Conservation (phyloP, 768 basidiomycete species). For the Mycena chlorophos region DNA sequence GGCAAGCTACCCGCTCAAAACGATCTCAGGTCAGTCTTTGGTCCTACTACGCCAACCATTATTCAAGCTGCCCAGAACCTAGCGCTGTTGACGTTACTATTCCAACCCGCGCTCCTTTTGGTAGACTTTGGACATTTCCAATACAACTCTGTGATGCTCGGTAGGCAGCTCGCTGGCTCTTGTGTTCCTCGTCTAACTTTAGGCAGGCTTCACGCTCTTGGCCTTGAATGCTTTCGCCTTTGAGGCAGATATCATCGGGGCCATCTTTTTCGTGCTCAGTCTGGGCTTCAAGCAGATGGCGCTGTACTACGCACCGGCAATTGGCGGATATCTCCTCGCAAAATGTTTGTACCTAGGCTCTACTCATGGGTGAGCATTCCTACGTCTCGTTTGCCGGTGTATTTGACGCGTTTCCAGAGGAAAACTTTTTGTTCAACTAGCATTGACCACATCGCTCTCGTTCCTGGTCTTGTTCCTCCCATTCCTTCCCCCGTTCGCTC, state of each 20-base stretch:
- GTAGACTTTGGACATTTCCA: conserved; percentile 95
- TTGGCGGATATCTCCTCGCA: conserved; percentile 87
- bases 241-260: conserved; percentile 72
- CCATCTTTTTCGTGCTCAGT: conserved; percentile 78
- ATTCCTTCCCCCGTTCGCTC: conserved; percentile 70
- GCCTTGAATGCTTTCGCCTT: conserved; percentile 68
- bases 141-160: conserved; percentile 94
- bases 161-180: conserved; percentile 36
- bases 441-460: conserved; percentile 55
- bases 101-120: conserved; percentile 82
- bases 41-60: not conserved
- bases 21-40: conserved; percentile 67
- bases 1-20: conserved; percentile 69
- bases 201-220: conserved; percentile 61
- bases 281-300: conserved; percentile 97
- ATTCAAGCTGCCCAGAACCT: conserved; percentile 47
- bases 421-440: conserved; percentile 67
- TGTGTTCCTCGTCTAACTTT: conserved; percentile 3
- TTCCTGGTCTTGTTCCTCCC: conserved; percentile 77
- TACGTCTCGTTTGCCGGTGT: not conserved
- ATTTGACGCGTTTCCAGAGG: conserved; percentile 26
- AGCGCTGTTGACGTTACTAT: conserved; percentile 67
- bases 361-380: conserved; percentile 56
- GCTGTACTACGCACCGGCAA: conserved; percentile 87
- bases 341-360: conserved; percentile 86